Conservation (phyloP, 179 eudicot genomes). For the Beta corolliflora region DNA sequence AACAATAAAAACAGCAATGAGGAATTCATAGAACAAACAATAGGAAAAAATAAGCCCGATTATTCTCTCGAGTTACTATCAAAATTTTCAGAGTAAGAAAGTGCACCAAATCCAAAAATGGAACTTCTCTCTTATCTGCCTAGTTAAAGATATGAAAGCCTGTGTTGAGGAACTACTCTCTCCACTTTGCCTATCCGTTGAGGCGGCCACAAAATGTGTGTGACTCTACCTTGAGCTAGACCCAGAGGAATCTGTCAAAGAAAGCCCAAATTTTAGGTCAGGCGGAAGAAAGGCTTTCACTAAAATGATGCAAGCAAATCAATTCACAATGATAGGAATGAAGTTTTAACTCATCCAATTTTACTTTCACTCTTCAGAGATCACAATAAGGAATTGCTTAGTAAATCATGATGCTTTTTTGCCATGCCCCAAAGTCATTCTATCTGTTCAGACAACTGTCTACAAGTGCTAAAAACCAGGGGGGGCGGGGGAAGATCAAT, state of each 20-base stretch:
- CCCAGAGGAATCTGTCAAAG: conserved; percentile 79
- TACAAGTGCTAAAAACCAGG: not conserved
- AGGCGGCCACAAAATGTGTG: conserved; percentile 90
- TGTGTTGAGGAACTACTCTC: conserved; percentile 30
- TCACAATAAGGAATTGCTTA: not conserved
- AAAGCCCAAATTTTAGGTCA: conserved; percentile 17
- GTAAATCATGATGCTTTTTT: not conserved
- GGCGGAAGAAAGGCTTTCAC: not conserved
- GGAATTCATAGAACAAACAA: no score
- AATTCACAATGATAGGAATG: not conserved
- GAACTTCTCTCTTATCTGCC: not conserved
- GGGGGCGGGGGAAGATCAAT: no score
- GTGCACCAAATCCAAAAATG: conserved; percentile 1
- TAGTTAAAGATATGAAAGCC: conserved; percentile 33
- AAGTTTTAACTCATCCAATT: not conserved
- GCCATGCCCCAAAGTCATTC: not conserved
- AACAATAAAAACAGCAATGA: not conserved
- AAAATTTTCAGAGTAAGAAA: conserved; percentile 1
- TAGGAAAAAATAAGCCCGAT: not conserved
- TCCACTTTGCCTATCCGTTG: conserved; percentile 67
- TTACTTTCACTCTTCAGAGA: not conserved
- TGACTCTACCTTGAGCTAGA: conserved; percentile 75
- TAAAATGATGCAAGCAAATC: not conserved
- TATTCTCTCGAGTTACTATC: not conserved
- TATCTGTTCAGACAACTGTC: not conserved